A percentile compares a stretch with the other conserved stretches of the same genome.
Evolutionary conservation across 2,329 filamentous ascomycete species (phyloP).

Genomic region (Colletotrichum euphorbiae): DNA sequence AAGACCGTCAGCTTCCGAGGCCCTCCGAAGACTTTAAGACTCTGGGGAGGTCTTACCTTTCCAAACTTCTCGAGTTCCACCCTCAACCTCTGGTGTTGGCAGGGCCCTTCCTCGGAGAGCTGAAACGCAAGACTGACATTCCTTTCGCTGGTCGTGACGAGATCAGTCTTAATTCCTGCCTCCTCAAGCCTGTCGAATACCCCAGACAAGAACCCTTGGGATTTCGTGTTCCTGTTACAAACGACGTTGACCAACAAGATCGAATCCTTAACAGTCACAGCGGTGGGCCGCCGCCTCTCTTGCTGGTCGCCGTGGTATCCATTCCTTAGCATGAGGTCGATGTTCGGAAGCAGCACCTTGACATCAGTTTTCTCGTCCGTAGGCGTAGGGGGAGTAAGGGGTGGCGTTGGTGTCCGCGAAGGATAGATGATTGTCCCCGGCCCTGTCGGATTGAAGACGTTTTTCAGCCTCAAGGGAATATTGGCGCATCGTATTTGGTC

Average conservation of each 20-base stretch:
- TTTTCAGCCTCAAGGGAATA: constrained; percentile 90
- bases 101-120: constrained; percentile 73
- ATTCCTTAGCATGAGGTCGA: constrained; percentile 31
- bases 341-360: constrained; percentile 56
- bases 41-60: constrained; percentile 77
- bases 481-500: constrained; percentile 89
- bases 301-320: constrained; percentile 15
- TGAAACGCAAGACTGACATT: constrained; percentile 98
- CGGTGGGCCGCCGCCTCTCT: constrained; percentile 74
- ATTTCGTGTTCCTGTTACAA: constrained; percentile 95
- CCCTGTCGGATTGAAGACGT: constrained; percentile 85
- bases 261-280: constrained; percentile 96
- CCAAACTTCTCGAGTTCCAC: constrained; percentile 83
- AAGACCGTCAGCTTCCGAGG: neutral
- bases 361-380: constrained; percentile 52
- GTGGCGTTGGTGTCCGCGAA: constrained; percentile 65
- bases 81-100: constrained; percentile 74
- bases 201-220: constrained; percentile 93
- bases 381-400: constrained; percentile 68
- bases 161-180: constrained; percentile 88
- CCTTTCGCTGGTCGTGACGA: constrained; percentile 96
- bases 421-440: constrained; percentile 86
- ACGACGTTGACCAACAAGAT: constrained; percentile 98
- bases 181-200: constrained; percentile 95
- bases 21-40: no score